phyloP scores from a whole-genome alignment of 2,329 filamentous ascomycete species.

The Orbilia javanica region DNA sequence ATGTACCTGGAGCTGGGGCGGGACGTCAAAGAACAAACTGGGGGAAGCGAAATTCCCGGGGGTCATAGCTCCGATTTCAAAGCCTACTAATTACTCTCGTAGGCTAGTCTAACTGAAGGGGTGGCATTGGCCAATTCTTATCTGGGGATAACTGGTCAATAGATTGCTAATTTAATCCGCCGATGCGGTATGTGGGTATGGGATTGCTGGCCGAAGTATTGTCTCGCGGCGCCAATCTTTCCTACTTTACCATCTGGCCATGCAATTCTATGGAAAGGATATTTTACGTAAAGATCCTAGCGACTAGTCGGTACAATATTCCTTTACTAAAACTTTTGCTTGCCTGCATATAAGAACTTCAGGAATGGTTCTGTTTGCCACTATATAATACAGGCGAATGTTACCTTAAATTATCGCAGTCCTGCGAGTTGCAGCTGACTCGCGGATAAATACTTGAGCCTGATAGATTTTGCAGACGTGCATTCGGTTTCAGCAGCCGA shows the following conservation, averaged over 20 bases:
- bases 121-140: slow-evolving; percentile 16
- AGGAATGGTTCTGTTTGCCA: neutral
- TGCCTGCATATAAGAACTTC: neutral
- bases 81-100: neutral
- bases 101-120: neutral
- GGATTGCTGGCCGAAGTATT: no score
- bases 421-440: neutral
- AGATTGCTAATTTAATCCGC: slow-evolving; percentile 10
- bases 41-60: slow-evolving; percentile 9
- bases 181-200: slow-evolving; percentile 16
- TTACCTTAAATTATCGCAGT: slow-evolving; percentile 4
- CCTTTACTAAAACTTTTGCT: neutral
- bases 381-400: slow-evolving; percentile 1
- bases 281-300: slow-evolving; percentile 18
- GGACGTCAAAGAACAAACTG: slow-evolving; percentile 4
- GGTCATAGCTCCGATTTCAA: neutral
- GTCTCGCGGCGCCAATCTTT: no score
- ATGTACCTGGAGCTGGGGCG: neutral
- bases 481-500: slow-evolving; percentile 42
- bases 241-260: no score
- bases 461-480: slow-evolving; percentile 18
- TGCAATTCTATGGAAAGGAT: neutral
- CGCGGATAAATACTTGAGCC: slow-evolving; percentile 46
- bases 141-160: no score
- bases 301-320: slow-evolving; percentile 1